Evolutionary conservation across 768 basidiomycete species (phyloP).

Genomic region (Dictyophora rubrovolvata): DNA sequence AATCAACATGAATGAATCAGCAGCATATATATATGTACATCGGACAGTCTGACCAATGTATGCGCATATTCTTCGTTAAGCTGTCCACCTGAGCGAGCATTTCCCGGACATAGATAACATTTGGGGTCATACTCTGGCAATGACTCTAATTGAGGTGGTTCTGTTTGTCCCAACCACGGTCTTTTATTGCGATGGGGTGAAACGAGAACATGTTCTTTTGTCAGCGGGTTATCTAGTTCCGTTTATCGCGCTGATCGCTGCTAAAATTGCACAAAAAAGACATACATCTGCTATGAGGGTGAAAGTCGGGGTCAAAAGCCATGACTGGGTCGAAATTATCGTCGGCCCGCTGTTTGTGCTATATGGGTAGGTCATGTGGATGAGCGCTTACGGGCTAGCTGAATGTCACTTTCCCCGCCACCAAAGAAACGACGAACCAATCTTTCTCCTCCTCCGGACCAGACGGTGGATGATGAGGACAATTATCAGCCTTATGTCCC

Average conservation of each 20-base stretch:
- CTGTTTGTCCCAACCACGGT: slow-evolving; percentile 86
- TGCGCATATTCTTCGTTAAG: slow-evolving; percentile 57
- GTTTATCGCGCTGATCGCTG: neutral
- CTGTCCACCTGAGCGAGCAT: slow-evolving; percentile 60
- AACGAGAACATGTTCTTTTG: slow-evolving; percentile 65
- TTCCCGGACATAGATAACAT: slow-evolving; percentile 87
- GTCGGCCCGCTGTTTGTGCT: neutral
- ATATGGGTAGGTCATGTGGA: neutral
- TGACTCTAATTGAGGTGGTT: slow-evolving; percentile 41
- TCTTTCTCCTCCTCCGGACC: slow-evolving; percentile 48
- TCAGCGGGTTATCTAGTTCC: slow-evolving; percentile 59
- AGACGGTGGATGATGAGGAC: slow-evolving; percentile 53
- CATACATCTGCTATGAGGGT: slow-evolving; percentile 66
- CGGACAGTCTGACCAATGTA: slow-evolving; percentile 34
- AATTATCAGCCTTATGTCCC: slow-evolving; percentile 81
- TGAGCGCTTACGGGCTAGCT: neutral
- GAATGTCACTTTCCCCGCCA: neutral
- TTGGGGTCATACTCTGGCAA: slow-evolving; percentile 57
- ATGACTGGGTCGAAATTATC: neutral
- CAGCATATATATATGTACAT: neutral
- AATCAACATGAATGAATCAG: neutral
- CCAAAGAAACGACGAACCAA: slow-evolving; percentile 4
- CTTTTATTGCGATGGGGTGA: slow-evolving; percentile 86
- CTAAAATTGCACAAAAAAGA: slow-evolving; percentile 8
- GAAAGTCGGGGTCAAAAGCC: slow-evolving; percentile 46